Base-by-base conservation (phyloP, 352 stramenopile genomes). In the Phytophthora citricola region DNA sequence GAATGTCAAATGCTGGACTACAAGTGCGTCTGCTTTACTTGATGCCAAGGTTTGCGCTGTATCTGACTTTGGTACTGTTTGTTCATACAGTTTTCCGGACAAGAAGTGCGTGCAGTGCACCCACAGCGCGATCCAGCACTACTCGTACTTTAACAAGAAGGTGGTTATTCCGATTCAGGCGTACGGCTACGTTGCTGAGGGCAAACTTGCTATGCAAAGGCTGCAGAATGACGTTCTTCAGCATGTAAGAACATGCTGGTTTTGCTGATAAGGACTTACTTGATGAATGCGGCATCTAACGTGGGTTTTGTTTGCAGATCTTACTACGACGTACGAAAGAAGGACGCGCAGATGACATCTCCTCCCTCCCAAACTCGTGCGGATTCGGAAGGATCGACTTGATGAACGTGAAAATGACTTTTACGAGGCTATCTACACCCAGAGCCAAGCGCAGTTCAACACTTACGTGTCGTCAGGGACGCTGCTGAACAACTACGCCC, bases 401-500 rank as follows among this genome's bases (percentile, higher is more conserved):
- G 89, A 97, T 45, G 89, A 96, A 63, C 86, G 90, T 31, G 93
- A 98, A 74, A 95, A 98, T 63, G 98, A 99, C 75, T 99, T 99
- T 67, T 99, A 99, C 76, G 89, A 99, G 71, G 97, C 97, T 0
- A 95, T 95, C 40, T 99, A 99, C 81, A 99, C 95, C 3, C 94
- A 99, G 66, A 98, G 91, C 34, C 91, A 98, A 76, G 93, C 94
- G 11, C 93, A 98, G 62, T 99, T 99, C 75, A 95, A 99, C 82
- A 98, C 98, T 9, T 99, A 99, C 70, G 95, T 99, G 22, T 91
- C 94, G 34, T 91, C 87, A 15, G 98, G 98, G 12, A 99, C 97
- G 51, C 72, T 99, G 20, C 77, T 99, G n/a, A 99, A 99, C 87
- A 99, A 99, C 74, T 99, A 99, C 70, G 97, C 97, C 10, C 97